Evolutionary conservation across 495 filamentous ascomycete species (phyloP).

Genomic region (Penicillium cinerascens): DNA sequence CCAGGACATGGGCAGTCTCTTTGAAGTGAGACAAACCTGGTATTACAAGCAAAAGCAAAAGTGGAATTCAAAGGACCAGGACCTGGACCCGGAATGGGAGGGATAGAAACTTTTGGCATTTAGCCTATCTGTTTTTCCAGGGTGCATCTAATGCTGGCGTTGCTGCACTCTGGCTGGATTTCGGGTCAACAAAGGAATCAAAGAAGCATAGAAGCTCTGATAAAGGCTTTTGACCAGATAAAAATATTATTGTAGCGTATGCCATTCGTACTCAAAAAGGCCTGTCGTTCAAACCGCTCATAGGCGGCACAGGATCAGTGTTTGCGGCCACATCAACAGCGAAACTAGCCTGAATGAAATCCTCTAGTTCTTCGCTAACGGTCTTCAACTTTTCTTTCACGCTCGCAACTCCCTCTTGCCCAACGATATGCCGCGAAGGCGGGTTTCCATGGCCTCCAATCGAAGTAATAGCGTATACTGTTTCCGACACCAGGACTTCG

Average conservation of each 20-base stretch:
- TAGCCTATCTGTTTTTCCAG: too few species aligned
- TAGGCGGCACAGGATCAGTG: slow-evolving; percentile 24
- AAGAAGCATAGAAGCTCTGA: neutral
- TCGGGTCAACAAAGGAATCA: neutral
- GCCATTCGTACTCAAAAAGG: neutral
- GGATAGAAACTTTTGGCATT: too few species aligned
- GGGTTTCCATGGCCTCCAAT: slow-evolving; percentile 96
- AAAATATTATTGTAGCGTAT: neutral
- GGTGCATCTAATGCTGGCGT: too few species aligned
- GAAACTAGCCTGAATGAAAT: slow-evolving; percentile 86
- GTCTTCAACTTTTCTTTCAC: slow-evolving; percentile 98
- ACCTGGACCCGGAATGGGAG: too few species aligned
- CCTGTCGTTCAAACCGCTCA: slow-evolving; percentile 5
- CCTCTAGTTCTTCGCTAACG: slow-evolving; percentile 91
- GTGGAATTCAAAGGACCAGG: neutral
- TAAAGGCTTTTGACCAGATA: neutral
- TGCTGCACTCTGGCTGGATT: too few species aligned
- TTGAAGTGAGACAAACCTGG: slow-evolving; percentile 50
- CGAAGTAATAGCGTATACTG: slow-evolving; percentile 85
- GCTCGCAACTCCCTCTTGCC: slow-evolving; percentile 79
- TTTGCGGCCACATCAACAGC: slow-evolving; percentile 69
- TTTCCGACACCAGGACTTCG: slow-evolving; percentile 73
- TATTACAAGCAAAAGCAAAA: slow-evolving; percentile 20
- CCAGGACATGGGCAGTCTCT: slow-evolving; percentile 55
- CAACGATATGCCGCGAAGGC: slow-evolving; percentile 89